Evolutionary conservation across 2,329 filamentous ascomycete species (phyloP).

Genomic region (Lecanosticta acicola): DNA sequence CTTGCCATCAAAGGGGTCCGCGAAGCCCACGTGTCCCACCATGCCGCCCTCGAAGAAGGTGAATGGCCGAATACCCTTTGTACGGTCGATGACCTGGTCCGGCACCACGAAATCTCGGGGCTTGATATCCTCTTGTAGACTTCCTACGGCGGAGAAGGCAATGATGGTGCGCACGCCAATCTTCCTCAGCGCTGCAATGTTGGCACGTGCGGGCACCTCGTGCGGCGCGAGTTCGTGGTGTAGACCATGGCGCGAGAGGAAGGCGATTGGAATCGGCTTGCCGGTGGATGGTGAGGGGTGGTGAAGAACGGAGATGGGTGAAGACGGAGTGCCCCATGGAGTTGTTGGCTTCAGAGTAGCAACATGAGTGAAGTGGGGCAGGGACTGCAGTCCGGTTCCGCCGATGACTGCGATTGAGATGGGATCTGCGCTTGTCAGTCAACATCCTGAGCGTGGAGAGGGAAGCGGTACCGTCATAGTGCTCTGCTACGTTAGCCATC

Average conservation of each 20-base stretch:
- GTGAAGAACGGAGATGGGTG: constrained; percentile 77
- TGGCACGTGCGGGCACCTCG: constrained; percentile 90
- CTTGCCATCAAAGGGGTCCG: constrained; percentile 82
- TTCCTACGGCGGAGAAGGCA: constrained; percentile 92
- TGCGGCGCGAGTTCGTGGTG: constrained; percentile 88
- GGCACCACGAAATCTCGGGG: constrained; percentile 95
- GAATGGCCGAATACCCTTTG: constrained; percentile 88
- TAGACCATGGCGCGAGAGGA: constrained; percentile 85
- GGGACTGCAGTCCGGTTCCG: constrained; percentile 83
- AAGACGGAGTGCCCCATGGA: constrained; percentile 79
- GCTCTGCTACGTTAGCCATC: constrained; percentile 33
- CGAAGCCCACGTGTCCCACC: constrained; percentile 91
- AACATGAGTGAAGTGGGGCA: constrained; percentile 80
- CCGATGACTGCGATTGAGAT: constrained; percentile 49
- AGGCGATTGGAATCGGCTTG: constrained; percentile 64
- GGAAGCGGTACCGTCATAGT: constrained; percentile 26
- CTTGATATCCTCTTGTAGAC: constrained; percentile 84
- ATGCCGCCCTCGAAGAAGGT: constrained; percentile 93
- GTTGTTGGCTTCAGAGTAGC: constrained; percentile 71
- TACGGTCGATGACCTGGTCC: constrained; percentile 94
- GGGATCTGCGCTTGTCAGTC: constrained; percentile 34
- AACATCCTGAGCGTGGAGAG: not conserved
- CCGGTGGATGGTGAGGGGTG: constrained; percentile 68
- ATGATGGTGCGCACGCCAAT: constrained; percentile 87
- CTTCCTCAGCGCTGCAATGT: constrained; percentile 91